Base-by-base conservation (phyloP, 306 rosid species). In the Mimosa bimucronata region DNA sequence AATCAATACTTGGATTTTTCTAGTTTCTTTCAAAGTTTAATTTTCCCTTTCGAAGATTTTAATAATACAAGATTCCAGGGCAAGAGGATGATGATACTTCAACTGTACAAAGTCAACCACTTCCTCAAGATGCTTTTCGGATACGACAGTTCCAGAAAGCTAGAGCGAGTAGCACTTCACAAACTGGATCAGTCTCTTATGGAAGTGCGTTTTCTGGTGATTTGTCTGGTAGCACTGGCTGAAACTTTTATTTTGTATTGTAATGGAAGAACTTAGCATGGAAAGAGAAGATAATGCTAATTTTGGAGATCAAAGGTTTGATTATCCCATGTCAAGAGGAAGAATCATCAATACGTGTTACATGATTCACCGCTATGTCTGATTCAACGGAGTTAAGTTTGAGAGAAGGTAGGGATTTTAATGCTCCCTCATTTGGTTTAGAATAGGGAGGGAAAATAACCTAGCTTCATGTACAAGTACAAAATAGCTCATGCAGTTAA, bases 201-300 rank as follows among this genome's bases (percentile, higher is more conserved):
- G 98, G 98, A 88, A 95, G 98, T 84, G 96, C 92, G 42, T 71
- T 91, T 66, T 95, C 98, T 29, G 98, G 98, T 13, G 98, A 95
- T 78, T 78, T 92, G 21, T 95, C 98, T n/a, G 97, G 98, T 66
- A 92, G 94, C 89, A 92, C 93, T 12, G 85, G 98, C 75, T 92
- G 85, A 86, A 21, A 55, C 62, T 73, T 66, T 4, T n/a, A n/a
- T n/a, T 19, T 19, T 9, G 3, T 61, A 2, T 34, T 34, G 38
- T 34, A 34, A 2, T 34, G 38, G 38, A 34, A 34, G 38, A 34
- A 34, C 38, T 13, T 28, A 14, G 2, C 7, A 6, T 5, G 2
- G 42, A 64, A 31, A 64, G 42, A 64, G 40, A 28, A 28, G 31
- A 61, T 10, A 26, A 7, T 12, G 13, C 66, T 26, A 25, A 61